Conservation (phyloP, 306 rosid genomes). For the Dalbergia oliveri region DNA sequence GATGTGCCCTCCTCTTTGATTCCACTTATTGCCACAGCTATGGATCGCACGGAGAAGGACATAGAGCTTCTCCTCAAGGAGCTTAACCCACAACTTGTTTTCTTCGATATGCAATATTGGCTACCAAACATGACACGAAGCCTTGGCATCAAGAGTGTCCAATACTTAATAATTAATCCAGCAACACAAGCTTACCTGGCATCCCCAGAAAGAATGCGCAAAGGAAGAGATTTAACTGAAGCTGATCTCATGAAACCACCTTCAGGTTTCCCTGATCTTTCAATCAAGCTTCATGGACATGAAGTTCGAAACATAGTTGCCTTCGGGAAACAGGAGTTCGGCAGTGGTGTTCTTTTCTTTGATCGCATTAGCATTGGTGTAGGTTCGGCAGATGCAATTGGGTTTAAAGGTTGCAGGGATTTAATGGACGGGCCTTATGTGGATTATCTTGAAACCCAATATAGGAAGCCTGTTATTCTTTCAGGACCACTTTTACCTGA, state of each 20-base stretch:
- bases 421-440: constrained; percentile 24
- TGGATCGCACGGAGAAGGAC: constrained; percentile 6
- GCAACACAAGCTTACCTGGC: background rate
- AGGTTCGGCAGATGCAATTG: constrained; percentile 28
- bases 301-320: constrained; percentile 31
- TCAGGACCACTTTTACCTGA: constrained; percentile 47
- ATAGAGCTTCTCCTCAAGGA: background rate
- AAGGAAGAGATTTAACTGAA: background rate
- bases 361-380: background rate
- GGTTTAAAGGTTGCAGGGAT: constrained; percentile 41
- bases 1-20: background rate
- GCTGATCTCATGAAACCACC: constrained; percentile 33
- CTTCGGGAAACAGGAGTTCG: background rate
- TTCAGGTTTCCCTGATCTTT: constrained; percentile 23
- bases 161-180: background rate
- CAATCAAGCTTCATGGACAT: constrained; percentile 23
- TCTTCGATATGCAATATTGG: constrained; percentile 13
- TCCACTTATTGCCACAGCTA: background rate
- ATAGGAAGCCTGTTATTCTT: constrained; percentile 29
- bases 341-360: constrained; percentile 17
- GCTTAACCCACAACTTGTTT: background rate
- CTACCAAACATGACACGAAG: background rate
- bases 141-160: background rate
- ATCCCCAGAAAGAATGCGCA: background rate
- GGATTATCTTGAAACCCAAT: constrained; percentile 2